Conservation (phyloP, 1,139 yeast species). For the Maudiozyma humilis region DNA sequence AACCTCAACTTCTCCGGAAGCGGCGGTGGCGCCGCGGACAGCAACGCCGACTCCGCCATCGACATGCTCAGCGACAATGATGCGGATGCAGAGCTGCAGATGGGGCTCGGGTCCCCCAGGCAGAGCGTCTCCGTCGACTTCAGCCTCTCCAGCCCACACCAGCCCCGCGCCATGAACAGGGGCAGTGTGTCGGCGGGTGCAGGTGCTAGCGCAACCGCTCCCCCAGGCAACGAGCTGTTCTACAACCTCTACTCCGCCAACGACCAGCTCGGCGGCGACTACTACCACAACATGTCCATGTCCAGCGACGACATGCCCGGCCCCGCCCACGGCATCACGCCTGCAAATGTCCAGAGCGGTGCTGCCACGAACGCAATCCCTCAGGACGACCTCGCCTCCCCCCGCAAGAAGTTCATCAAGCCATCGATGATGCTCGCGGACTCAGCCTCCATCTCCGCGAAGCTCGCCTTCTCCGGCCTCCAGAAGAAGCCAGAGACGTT, state of each 20-base stretch:
- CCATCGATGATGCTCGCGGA: slow-evolving; percentile 25
- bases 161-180: too few species aligned
- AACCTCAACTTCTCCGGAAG: too few species aligned
- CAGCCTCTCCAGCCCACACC: too few species aligned
- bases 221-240: slow-evolving; percentile 3
- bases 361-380: background rate
- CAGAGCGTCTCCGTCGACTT: too few species aligned
- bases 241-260: background rate
- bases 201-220: too few species aligned
- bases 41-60: too few species aligned
- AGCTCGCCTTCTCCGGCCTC: slow-evolving; percentile 17
- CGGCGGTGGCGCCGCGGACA: too few species aligned
- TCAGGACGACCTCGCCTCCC: slow-evolving; percentile 2
- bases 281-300: background rate
- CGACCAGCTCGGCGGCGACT: background rate
- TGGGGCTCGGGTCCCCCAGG: too few species aligned
- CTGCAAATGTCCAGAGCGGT: background rate
- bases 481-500: slow-evolving; percentile 10
- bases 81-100: too few species aligned
- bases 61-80: too few species aligned
- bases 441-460: slow-evolving; percentile 18
- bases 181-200: too few species aligned
- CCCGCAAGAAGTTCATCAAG: slow-evolving; percentile 19
- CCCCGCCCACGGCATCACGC: too few species aligned
- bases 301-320: background rate